phyloP scores from a whole-genome alignment of 345 rosid species.

The Lenwebbia sp. region DNA sequence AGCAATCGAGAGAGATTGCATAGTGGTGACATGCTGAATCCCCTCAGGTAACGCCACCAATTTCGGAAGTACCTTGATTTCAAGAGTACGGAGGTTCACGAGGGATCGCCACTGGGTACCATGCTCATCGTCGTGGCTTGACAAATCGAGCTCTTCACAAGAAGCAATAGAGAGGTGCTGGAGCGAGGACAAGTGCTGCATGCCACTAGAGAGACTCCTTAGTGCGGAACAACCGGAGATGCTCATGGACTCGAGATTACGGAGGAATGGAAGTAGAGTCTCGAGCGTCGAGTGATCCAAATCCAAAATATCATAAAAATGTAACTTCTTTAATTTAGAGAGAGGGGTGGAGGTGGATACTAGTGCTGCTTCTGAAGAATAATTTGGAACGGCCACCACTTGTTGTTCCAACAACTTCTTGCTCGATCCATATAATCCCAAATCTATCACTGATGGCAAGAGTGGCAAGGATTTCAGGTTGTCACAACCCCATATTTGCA shows the following conservation, averaged over 20 bases:
- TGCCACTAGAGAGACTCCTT: neutral
- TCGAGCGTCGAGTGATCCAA: neutral
- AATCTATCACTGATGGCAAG: neutral
- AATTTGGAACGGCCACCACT: neutral
- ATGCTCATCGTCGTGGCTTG: neutral
- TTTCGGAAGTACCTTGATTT: neutral
- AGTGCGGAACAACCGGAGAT: neutral
- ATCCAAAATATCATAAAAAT: accelerated
- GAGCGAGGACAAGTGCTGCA: neutral
- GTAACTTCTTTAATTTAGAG: neutral
- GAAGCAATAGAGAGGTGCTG: neutral
- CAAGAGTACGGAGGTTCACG: neutral
- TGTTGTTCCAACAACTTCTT: neutral
- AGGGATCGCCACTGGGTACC: neutral
- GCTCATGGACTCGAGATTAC: neutral
- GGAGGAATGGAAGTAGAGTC: too few species aligned
- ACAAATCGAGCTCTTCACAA: neutral
- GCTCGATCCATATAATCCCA: accelerated
- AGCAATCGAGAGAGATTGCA: neutral
- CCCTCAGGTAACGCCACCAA: neutral
- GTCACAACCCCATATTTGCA: accelerated
- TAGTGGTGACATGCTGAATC: neutral
- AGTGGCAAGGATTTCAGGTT: neutral
- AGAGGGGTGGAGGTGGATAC: neutral
- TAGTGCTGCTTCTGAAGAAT: neutral